Evolutionary conservation across 2,329 filamentous ascomycete species (phyloP), one percentile per base, ranked within the genome.

Genomic region (Eurotiales sp.): DNA sequence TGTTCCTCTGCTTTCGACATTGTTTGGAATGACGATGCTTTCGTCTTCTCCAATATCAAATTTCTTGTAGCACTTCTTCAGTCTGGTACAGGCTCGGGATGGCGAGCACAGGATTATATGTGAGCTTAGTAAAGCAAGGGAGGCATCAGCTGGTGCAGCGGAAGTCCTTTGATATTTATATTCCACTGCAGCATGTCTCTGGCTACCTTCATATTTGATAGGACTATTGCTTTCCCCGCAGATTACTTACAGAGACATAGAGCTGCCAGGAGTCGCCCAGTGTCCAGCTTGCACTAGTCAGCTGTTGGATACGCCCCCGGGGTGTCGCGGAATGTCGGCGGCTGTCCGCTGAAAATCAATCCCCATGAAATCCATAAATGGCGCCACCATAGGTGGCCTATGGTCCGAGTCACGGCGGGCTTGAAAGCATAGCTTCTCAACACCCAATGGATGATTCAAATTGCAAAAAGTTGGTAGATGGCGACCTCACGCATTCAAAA

Each of bases 1-100:
- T 48, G 36, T 32, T 48, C 46, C 36, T 48, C 46, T 10, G 36
- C n/a, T 23, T 48, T 48, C 36, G 46, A 48, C 46, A 48, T 48
- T 8, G 22, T 30, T 48, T 32, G 11, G 19, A 30, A 29, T 48
- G 23, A 10, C 8, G 22, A 27, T 40, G 8, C n/a, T n/a, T n/a
- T n/a, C n/a, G 34, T 19, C 45, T 37, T 8, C 34, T 22, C 45
- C 34, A 14, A 30, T 12, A 40, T 39, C 46, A 48, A 48, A 30
- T 12, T 41, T 30, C 36, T 41, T 21, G 36, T 48, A 19, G 12
- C 15, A 25, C 23, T 12, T 32, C 44, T 46, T 8, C 44, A 8
- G 21, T 39, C 22, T n/a, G 36, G 27, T 8, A 8, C 3, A 25
- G 32, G 30, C 15, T 22, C 19, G 17, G 17, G 6, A 40, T 15